Evolutionary conservation across 1,139 yeast genomes (phyloP), one percentile per base, ranked within the genome.

Genomic region (Geotrichum reessii): DNA sequence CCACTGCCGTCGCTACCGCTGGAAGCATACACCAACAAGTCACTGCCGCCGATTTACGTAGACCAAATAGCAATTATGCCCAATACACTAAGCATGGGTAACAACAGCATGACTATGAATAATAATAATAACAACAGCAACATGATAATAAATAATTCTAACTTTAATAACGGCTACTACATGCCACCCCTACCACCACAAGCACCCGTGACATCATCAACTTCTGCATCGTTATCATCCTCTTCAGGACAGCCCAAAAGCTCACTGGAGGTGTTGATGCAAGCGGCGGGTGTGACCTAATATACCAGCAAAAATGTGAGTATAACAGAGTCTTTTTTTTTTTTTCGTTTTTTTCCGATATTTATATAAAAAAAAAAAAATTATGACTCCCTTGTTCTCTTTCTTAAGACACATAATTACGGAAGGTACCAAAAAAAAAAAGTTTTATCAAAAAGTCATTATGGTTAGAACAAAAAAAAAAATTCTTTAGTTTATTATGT

Each of bases 1-100:
- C 73, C 73, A 12, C 61, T 70, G 47, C 73, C 73, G 11, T 72
- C 72, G 2, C 61, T 69, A 56, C 73, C 73, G 28, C 60, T 57
- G 52, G 70, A 66, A 47, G 69, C 48, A 12, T 37, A 37, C 42
- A 37, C n/a, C 19, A 44, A 42, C 22, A 52, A 52, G 42, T 37
- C 42, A 6, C 42, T 37, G 42, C 42, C 42, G 42, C 42, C 42
- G n/a, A 37, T 37, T 4, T 37, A 37, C 17, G 17, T 37, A 14
- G 42, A 37, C 42, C 42, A 37, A 19, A 37, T n/a, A 19, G 17
- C 42, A 14, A 37, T 19, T 7, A 37, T 14, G 17, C 42, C 42
- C 17, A 37, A 6, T 6, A 11, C 42, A 14, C 42, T 19, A 8
- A 19, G 42, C n/a, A 37, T 14, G 17, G n/a, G 7, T 6, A 37